Conservation (phyloP, 1,139 yeast species). For the Candida sanyaensis region DNA sequence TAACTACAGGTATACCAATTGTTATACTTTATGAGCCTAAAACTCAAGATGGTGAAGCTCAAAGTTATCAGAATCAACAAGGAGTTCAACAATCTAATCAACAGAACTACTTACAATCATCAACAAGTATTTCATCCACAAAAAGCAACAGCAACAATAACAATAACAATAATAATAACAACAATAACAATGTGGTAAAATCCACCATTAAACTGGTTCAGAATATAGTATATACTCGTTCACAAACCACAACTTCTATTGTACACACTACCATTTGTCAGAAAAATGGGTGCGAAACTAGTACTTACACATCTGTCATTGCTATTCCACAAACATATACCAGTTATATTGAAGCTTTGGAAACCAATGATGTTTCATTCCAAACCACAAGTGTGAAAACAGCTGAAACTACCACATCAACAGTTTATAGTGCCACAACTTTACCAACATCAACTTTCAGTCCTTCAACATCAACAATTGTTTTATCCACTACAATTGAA, state of each 20-base stretch:
- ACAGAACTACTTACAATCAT: neutral
- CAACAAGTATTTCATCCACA: neutral
- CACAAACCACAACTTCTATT: slow-evolving; percentile 8
- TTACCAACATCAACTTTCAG: slow-evolving; percentile 22
- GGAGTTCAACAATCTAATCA: slow-evolving; percentile 1
- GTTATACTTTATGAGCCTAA: slow-evolving; percentile 30
- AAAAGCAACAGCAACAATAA: neutral
- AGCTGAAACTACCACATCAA: slow-evolving; percentile 25
- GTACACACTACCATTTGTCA: slow-evolving; percentile 15
- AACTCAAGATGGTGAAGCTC: neutral
- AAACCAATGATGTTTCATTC: neutral
- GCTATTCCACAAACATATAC: slow-evolving; percentile 16
- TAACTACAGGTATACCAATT: slow-evolving; percentile 32
- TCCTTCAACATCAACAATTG: slow-evolving; percentile 19
- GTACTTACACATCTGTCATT: slow-evolving; percentile 9
- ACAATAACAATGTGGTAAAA: neutral
- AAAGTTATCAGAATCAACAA: neutral
- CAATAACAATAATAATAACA: neutral
- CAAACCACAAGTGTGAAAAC: slow-evolving; percentile 15
- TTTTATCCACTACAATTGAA: slow-evolving; percentile 22
- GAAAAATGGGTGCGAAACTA: slow-evolving; percentile 14
- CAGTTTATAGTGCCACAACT: slow-evolving; percentile 26
- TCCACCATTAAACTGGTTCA: neutral
- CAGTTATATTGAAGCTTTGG: neutral
- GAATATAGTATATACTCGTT: neutral